phyloP scores from a whole-genome alignment of 192 early-diverging fungal genomes.

The Kappamyces sp. region DNA sequence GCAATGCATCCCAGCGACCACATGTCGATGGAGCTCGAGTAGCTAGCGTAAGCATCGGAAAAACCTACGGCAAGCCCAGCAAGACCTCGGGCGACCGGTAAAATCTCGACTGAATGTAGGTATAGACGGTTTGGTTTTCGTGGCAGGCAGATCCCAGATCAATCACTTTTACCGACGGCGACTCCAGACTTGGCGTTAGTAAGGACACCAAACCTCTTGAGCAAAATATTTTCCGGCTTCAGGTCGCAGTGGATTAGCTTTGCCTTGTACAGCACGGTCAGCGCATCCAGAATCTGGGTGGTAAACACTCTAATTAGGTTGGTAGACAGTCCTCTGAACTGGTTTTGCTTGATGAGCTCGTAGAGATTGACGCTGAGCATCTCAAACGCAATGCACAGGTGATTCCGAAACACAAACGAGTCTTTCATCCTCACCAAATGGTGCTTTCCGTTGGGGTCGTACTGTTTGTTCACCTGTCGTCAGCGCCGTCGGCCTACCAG shows the following conservation, averaged over 20 bases:
- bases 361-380: slow-evolving; percentile 95
- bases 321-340: slow-evolving; percentile 88
- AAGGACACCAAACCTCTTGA: slow-evolving; percentile 64
- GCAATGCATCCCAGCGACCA: slow-evolving; percentile 99
- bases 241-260: slow-evolving; percentile 97
- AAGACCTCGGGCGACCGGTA: slow-evolving; percentile 95
- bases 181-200: slow-evolving; percentile 59
- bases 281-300: slow-evolving; percentile 86
- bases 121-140: slow-evolving; percentile 90
- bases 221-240: slow-evolving; percentile 95
- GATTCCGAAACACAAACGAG: slow-evolving; percentile 86
- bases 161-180: slow-evolving; percentile 93
- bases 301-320: slow-evolving; percentile 92
- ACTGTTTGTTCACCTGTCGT: slow-evolving; percentile 75
- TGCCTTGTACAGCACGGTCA: slow-evolving; percentile 80
- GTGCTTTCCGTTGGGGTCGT: slow-evolving; percentile 81
- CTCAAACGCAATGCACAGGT: slow-evolving; percentile 97
- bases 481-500: slow-evolving; percentile 42
- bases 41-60: slow-evolving; percentile 25
- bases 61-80: slow-evolving; percentile 68
- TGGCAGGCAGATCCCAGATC: slow-evolving; percentile 99
- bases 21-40: slow-evolving; percentile 93
- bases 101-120: slow-evolving; percentile 98
- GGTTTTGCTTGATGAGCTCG: slow-evolving; percentile 96
- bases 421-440: slow-evolving; percentile 86